Percentiles rank a stretch among this genome's conserved stretches.
phyloP scores from a whole-genome alignment of 495 filamentous ascomycete genomes.

The Trichoderma gamsii region DNA sequence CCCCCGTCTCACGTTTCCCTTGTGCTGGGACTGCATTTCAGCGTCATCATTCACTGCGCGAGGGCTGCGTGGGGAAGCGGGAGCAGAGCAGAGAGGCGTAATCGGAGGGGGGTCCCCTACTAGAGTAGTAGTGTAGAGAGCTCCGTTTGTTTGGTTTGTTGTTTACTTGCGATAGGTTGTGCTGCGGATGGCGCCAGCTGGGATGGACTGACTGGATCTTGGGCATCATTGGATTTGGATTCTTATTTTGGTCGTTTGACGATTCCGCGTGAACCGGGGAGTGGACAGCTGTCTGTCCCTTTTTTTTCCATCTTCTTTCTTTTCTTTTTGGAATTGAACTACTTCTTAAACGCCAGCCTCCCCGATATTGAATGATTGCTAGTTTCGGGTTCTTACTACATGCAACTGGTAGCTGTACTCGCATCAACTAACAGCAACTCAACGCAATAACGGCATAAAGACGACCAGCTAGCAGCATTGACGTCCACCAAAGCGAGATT shows the following conservation, averaged over 20 bases:
- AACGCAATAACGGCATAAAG: too few species aligned
- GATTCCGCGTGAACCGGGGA: too few species aligned
- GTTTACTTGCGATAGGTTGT: conserved; percentile 5
- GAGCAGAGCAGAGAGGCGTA: neutral
- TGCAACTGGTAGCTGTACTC: too few species aligned
- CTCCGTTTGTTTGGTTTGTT: neutral
- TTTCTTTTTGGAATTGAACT: neutral
- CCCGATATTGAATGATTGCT: neutral
- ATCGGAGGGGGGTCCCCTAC: neutral
- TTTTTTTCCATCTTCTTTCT: too few species aligned
- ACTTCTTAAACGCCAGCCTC: neutral
- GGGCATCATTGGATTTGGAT: neutral
- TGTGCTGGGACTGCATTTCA: neutral
- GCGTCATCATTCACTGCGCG: conserved; percentile 7
- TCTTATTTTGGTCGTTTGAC: too few species aligned
- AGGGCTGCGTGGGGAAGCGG: conserved; percentile 1
- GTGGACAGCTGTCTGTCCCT: too few species aligned
- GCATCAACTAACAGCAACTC: too few species aligned
- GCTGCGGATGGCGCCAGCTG: neutral
- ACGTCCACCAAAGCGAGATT: neutral
- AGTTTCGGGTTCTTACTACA: too few species aligned
- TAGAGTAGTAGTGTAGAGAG: neutral
- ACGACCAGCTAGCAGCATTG: too few species aligned
- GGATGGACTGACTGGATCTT: neutral
- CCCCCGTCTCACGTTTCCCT: conserved; percentile 2